Conservation (phyloP, 2,329 filamentous ascomycete genomes). For the Epichloe sibirici region DNA sequence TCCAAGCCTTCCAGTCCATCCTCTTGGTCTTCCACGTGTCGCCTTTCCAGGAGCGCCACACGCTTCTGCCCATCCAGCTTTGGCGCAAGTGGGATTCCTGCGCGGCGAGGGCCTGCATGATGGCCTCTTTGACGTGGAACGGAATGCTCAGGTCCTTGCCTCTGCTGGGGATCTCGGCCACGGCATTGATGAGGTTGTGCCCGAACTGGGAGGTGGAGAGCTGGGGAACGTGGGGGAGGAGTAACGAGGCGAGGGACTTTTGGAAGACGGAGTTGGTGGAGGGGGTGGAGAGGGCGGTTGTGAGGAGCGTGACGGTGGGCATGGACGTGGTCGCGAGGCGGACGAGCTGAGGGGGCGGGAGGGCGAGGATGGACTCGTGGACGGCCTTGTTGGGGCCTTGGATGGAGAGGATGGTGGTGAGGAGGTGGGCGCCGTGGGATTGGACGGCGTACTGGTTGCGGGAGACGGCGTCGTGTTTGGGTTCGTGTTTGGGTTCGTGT, state of each 20-base stretch:
- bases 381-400: constrained; percentile 61
- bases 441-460: constrained; percentile 46
- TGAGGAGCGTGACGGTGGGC: constrained; percentile 36
- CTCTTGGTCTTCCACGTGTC: constrained; percentile 43
- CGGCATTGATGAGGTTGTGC: constrained; percentile 37
- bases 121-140: constrained; percentile 44
- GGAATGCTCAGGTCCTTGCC: constrained; percentile 37
- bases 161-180: constrained; percentile 37
- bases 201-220: constrained; percentile 39
- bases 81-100: constrained; percentile 38
- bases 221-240: constrained; percentile 31
- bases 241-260: constrained; percentile 37
- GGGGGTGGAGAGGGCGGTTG: constrained; percentile 35
- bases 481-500: constrained; percentile 21
- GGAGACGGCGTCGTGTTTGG: constrained; percentile 7
- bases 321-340: constrained; percentile 48
- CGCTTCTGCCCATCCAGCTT: constrained; percentile 41
- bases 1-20: constrained; percentile 44
- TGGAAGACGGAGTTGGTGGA: constrained; percentile 41
- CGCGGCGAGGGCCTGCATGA: constrained; percentile 36
- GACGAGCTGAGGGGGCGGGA: constrained; percentile 43
- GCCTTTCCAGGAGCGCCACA: constrained; percentile 46
- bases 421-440: constrained; percentile 68
- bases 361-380: constrained; percentile 56
- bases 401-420: constrained; percentile 65